Conservation (phyloP, 2,329 filamentous ascomycete species). For the Biscogniauxia mediterranea region DNA sequence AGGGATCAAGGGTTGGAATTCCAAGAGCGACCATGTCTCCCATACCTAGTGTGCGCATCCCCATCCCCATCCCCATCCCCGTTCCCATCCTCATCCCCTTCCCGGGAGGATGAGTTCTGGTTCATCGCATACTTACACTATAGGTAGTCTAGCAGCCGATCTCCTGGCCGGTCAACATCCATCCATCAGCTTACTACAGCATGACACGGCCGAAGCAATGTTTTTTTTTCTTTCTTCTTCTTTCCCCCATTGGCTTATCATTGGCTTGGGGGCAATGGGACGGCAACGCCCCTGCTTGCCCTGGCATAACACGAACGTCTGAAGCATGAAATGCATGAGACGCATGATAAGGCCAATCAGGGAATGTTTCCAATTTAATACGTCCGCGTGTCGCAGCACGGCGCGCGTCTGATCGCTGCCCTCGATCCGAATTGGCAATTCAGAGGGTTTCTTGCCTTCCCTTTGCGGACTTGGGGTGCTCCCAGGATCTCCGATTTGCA, state of each 20-base stretch:
- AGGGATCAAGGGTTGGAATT: background rate
- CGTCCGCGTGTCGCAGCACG: conserved; percentile 6
- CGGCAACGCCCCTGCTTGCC: background rate
- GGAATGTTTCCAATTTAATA: conserved; percentile 3
- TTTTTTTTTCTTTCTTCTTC: background rate
- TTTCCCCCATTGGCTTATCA: background rate
- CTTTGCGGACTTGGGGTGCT: background rate
- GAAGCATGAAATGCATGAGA: conserved; percentile 3
- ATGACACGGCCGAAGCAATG: background rate
- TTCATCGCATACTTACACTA: background rate
- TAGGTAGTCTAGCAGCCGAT: background rate
- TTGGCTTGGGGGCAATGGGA: background rate
- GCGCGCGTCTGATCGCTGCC: background rate
- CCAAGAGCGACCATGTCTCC: no score
- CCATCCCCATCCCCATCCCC: no score
- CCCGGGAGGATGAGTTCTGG: no score
- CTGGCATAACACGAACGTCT: conserved; percentile 2
- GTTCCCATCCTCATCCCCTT: no score
- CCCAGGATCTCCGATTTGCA: background rate
- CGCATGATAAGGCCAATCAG: conserved; percentile 9
- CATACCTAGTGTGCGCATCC: no score
- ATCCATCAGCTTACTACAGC: background rate
- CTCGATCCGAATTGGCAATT: background rate
- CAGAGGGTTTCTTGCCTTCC: background rate
- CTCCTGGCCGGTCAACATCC: no score